Evolutionary conservation across 148 eudicot genomes (phyloP), one percentile per base, ranked within the genome.

Genomic region (Chenopodium album): DNA sequence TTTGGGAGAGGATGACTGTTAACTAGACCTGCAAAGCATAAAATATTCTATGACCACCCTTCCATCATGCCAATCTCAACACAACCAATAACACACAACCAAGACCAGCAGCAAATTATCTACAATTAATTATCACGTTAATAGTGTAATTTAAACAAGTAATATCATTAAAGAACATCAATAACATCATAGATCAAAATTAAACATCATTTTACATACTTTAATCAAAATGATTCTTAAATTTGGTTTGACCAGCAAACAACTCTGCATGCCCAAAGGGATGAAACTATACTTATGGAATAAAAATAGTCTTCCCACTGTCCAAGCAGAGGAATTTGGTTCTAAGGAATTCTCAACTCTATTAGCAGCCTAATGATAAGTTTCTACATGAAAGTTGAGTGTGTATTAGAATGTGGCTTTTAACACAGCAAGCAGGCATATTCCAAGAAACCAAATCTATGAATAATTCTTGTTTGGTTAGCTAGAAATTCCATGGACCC

Each of bases 371-470:
- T 12, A 47, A 59, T 11, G 26, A 59, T 6, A 37, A 16, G 78
- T 23, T 66, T 23, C 10, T 71, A 26, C n/a, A 41, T 77, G 56
- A 67, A 64, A 41, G 48, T 23, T 19, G 1, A 71, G 28, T 32
- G 41, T 17, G 1, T 12, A 37, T 37, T 23, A 54, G 8, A 66
- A 71, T 22, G 48, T 41, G 73, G 50, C 75, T 59, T 69, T 32
- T 32, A 69, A 37, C 69, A 79, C 67, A 76, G 28, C 67, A 76
- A 76, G 59, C 47, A 76, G 67, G 80, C 76, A 82, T 68, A 82
- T 71, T 82, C 84, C 76, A 56, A 82, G 77, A 77, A 59, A 71
- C 41, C 47, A 82, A 63, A 54, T 46, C 48, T 63, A 76, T 77
- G 81, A 37, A 83, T 65, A 83, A 66, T 76, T 71, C 77, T 62